Base-by-base conservation (phyloP, 306 rosid species). In the Acmispon strigosus region DNA sequence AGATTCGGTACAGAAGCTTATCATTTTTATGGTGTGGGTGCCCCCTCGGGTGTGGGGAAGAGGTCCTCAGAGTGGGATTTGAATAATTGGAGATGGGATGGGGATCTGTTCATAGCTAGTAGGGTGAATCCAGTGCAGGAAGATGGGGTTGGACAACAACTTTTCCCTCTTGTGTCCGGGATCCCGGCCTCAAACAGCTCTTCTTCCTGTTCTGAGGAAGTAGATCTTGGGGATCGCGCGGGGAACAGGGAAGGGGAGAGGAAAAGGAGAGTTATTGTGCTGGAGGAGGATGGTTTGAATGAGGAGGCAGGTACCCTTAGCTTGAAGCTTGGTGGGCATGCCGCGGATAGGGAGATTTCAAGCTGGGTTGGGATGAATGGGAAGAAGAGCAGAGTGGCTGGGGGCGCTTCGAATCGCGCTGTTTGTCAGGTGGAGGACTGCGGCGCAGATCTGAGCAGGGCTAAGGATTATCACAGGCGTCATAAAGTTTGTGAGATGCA, bases 381-480 rank as follows among this genome's bases (percentile, higher is more conserved):
- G 55, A 89, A 94, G 84, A 91, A 94, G 74, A 68, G 88, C 14
- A 91, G 80, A 82, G 76, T 86, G 3, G 81, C 78, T 17, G 97
- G 88, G 17, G 80, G 84, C 27, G 32, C 42, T 64, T 80, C 89
- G 0, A 90, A 77, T 78, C 88, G 92, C 11, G 80, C 95, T 0
- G 87, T 87, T 74, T 94, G 99, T 84, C 99, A 94, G 84, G 99
- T 91, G 72, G 97, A 89, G 69, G 92, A 91, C 42, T 94, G 99
- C 12, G 83, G 86, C 29, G 90, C 89, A 65, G 97, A 94, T 87
- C 96, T 94, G 50, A 86, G 85, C 81, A 66, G 29, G 9, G 99
- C 96, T 42, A 94, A 89, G 78, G 96, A 90, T 77, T 91, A 89
- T 82, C 92, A 83, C 66, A 75, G 96, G 37, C 83, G 99, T 19